Evolutionary conservation across 495 filamentous ascomycete species (phyloP).

Genomic region (Annulohypoxylon moriforme): DNA sequence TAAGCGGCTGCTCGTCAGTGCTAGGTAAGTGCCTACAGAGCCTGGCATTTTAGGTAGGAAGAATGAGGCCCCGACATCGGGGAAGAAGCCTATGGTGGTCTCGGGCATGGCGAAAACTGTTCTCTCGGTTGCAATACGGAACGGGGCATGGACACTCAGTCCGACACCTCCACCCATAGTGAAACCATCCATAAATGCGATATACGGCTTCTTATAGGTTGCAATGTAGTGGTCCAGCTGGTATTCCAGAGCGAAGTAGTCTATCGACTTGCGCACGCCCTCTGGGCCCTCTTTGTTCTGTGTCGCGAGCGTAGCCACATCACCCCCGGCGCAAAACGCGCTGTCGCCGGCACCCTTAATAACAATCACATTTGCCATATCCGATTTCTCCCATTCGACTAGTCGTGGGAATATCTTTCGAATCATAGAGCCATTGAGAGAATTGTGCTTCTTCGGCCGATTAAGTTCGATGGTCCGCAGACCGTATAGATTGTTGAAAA

Average conservation of each 20-base stretch:
- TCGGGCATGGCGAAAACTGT: conserved; percentile 98
- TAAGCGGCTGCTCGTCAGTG: conserved; percentile 83
- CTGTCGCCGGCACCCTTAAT: conserved; percentile 88
- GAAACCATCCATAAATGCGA: conserved; percentile 96
- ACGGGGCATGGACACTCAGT: conserved; percentile 91
- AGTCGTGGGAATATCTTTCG: conserved; percentile 89
- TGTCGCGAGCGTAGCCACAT: conserved; percentile 80
- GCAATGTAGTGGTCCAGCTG: conserved; percentile 93
- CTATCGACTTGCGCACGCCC: conserved; percentile 74
- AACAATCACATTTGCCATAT: conserved; percentile 91
- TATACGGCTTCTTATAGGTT: conserved; percentile 92
- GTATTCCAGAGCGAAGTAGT: conserved; percentile 94
- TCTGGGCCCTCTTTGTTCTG: conserved; percentile 74
- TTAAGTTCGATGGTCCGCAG: conserved; percentile 94
- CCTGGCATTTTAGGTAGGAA: conserved; percentile 93
- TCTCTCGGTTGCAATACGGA: conserved; percentile 94
- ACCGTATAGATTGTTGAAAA: conserved; percentile 88
- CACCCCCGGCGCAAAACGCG: conserved; percentile 94
- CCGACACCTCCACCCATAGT: conserved; percentile 99
- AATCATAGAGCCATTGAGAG: conserved; percentile 92
- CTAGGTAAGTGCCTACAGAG: conserved; percentile 86
- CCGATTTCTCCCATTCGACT: conserved; percentile 92
- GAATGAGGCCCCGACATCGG: conserved; percentile 95
- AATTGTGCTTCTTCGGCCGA: conserved; percentile 88
- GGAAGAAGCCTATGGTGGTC: conserved; percentile 97